Percentiles rank a stretch among this genome's conserved stretches.
phyloP scores from a whole-genome alignment of 2,329 filamentous ascomycete genomes.

The Aspergillus quadricinctus region DNA sequence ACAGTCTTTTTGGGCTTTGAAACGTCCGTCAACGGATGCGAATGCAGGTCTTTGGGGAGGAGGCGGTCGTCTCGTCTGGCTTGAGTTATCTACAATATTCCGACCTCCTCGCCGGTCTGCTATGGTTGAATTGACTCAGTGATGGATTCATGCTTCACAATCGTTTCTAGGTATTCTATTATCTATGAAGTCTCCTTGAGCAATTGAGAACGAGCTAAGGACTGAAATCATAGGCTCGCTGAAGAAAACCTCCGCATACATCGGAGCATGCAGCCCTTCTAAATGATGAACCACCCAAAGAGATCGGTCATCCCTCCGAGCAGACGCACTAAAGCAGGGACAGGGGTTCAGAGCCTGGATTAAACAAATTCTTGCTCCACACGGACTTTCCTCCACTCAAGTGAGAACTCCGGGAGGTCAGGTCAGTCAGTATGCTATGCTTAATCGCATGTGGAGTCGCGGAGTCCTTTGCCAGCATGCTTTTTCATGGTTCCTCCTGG shows the following conservation, averaged over 20 bases:
- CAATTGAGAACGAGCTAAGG: neutral
- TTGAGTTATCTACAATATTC: neutral
- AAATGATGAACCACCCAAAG: neutral
- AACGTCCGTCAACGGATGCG: neutral
- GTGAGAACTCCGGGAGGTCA: neutral
- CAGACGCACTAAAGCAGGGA: neutral
- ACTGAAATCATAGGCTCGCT: neutral
- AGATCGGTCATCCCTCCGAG: neutral
- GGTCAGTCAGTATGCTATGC: conserved; percentile 35
- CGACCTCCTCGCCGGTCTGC: neutral
- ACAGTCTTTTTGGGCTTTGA: neutral
- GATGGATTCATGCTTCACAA: neutral
- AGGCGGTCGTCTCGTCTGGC: neutral
- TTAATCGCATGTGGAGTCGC: conserved; percentile 71
- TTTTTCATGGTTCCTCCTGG: conserved; percentile 70
- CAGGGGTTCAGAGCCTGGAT: neutral
- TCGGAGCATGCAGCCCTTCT: neutral
- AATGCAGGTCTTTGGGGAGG: neutral
- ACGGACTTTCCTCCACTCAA: neutral
- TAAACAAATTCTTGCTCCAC: neutral
- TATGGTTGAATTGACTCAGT: neutral
- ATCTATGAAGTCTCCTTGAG: neutral
- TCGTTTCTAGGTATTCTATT: neutral
- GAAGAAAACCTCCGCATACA: neutral
- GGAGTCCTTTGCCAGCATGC: conserved; percentile 63